These are phyloP conservation scores for Fusarium albidum DNA, from an alignment of 2,329 filamentous ascomycete genomes.

Conservation along the genomic window DNA sequence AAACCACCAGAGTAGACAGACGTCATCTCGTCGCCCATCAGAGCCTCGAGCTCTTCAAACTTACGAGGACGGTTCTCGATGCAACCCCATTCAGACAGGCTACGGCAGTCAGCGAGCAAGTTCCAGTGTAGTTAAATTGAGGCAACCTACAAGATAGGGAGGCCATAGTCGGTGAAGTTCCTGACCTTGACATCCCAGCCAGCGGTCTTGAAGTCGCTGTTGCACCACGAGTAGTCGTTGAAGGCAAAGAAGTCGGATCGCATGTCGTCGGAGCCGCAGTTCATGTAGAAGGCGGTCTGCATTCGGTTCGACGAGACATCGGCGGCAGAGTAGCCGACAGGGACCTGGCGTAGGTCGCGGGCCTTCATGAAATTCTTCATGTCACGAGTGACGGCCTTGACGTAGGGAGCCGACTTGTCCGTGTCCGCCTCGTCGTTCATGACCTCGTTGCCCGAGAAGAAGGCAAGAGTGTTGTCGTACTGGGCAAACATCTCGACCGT, in stretches of 20 bases:
- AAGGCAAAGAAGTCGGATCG: conserved; percentile 90
- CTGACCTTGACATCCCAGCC: conserved; percentile 91
- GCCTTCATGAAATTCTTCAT: conserved; percentile 74
- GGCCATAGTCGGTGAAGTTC: conserved; percentile 85
- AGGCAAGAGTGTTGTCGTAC: conserved; percentile 87
- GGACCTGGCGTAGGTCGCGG: conserved; percentile 69
- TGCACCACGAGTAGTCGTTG: conserved; percentile 91
- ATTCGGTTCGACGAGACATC: conserved; percentile 87
- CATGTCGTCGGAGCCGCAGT: conserved; percentile 85
- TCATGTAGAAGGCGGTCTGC: conserved; percentile 91
- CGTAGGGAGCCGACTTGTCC: conserved; percentile 73
- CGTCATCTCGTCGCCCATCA: conserved; percentile 88
- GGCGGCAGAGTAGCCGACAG: conserved; percentile 80
- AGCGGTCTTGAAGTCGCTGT: conserved; percentile 72
- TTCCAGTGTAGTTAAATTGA: neutral
- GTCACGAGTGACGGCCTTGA: conserved; percentile 82
- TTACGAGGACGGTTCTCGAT: conserved; percentile 76
- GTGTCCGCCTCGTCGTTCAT: conserved; percentile 73
- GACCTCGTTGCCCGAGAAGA: conserved; percentile 85
- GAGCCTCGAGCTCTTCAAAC: conserved; percentile 79
- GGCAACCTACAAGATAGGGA: conserved; percentile 76
- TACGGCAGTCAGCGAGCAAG: conserved; percentile 29
- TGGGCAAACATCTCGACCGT: conserved; percentile 85
- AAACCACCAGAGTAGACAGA: conserved; percentile 92
- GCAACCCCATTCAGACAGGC: conserved; percentile 94